These are phyloP conservation scores for Termitomyces sp. DNA, from an alignment of 768 basidiomycete species.

Conservation along the genomic window DNA sequence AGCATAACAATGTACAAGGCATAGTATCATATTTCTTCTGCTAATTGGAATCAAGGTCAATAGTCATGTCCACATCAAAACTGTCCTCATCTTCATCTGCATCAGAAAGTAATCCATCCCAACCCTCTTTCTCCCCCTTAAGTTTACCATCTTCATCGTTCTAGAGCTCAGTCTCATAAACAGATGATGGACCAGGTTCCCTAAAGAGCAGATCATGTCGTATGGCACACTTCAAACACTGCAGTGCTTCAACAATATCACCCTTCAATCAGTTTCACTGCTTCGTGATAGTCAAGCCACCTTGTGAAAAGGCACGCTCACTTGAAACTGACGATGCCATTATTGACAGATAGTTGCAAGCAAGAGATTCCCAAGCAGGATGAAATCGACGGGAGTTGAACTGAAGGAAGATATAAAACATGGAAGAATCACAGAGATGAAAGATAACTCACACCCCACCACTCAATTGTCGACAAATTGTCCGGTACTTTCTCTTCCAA, in stretches of 20 bases:
- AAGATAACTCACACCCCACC: not conserved
- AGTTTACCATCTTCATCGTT: not conserved
- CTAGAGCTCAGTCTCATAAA: not conserved
- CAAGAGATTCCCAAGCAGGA: no score
- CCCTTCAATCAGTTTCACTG: no score
- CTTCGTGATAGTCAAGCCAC: no score
- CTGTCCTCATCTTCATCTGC: not conserved
- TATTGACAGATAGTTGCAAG: not conserved
- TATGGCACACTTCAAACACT: no score
- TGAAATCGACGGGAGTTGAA: no score
- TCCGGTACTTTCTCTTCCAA: not conserved
- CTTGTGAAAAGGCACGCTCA: no score
- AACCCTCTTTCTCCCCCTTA: not conserved
- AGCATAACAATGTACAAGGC: not conserved
- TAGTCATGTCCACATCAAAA: not conserved
- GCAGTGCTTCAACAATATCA: no score
- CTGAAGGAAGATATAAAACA: not conserved
- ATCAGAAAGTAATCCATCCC: not conserved
- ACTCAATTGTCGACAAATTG: no score
- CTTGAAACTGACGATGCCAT: no score
- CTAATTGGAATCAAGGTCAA: not conserved
- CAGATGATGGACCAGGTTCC: not conserved
- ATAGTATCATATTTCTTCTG: not conserved
- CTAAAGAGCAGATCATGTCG: no score
- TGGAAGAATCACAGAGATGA: not conserved